phyloP scores from a whole-genome alignment of 305 asterid genomes.

The Solanum aculeatissimum region DNA sequence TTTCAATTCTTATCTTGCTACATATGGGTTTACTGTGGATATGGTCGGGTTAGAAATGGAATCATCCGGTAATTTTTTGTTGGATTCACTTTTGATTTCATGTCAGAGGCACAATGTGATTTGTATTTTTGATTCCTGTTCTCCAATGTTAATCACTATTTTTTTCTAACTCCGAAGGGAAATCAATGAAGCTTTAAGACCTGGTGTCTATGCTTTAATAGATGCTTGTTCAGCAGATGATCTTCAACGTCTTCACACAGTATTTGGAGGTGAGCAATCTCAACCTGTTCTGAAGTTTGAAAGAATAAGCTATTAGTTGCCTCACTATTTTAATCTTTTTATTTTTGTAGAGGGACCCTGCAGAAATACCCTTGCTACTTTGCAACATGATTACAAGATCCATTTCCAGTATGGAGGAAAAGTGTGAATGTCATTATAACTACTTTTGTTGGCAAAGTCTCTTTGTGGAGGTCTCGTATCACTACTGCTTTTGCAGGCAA shows the following conservation, averaged over 20 bases:
- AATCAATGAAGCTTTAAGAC: slow-evolving; percentile 73
- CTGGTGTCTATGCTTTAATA: slow-evolving; percentile 73
- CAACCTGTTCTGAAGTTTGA: background rate
- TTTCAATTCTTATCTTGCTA: slow-evolving; percentile 59
- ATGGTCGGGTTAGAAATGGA: slow-evolving; percentile 65
- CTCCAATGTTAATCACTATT: background rate
- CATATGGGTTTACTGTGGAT: slow-evolving; percentile 78
- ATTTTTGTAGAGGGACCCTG: slow-evolving; percentile 76
- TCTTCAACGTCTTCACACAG: slow-evolving; percentile 76
- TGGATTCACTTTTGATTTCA: slow-evolving; percentile 2
- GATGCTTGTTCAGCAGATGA: slow-evolving; percentile 75
- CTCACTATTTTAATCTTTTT: background rate
- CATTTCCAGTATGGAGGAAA: slow-evolving; percentile 82
- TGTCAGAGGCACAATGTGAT: background rate
- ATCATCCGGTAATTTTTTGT: slow-evolving; percentile 43
- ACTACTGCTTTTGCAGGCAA: background rate
- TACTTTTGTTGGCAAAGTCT: background rate
- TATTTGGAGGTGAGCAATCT: slow-evolving; percentile 60
- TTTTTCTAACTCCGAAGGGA: slow-evolving; percentile 36
- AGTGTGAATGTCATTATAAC: slow-evolving; percentile 29
- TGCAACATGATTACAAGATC: slow-evolving; percentile 69
- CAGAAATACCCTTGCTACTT: slow-evolving; percentile 57
- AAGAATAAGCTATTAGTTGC: background rate
- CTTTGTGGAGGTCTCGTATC: background rate
- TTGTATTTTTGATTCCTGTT: slow-evolving; percentile 1